Percentiles rank a stretch among this genome's conserved stretches.
Evolutionary conservation across 139 green algal genomes (phyloP).

Genomic region (Chlorella sorokiniana): DNA sequence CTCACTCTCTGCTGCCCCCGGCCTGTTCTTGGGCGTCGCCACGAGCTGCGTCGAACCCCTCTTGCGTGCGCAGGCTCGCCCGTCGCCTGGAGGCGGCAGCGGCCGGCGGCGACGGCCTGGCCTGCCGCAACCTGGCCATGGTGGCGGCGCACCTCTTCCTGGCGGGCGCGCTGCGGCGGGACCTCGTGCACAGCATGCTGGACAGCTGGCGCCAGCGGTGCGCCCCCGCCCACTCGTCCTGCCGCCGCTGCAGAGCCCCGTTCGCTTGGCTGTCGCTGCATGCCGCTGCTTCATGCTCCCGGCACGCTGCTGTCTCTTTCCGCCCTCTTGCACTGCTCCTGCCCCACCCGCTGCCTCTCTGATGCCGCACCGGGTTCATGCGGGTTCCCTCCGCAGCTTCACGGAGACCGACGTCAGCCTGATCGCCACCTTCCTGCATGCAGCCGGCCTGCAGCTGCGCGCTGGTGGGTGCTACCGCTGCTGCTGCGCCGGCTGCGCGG

Average conservation of each 20-base stretch:
- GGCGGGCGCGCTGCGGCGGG: conserved; percentile 54
- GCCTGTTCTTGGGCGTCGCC: not conserved
- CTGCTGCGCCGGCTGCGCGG: not conserved
- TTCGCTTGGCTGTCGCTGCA: not conserved
- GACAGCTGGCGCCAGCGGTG: conserved; percentile 27
- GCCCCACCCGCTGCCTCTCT: not conserved
- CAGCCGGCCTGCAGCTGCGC: conserved; percentile 69
- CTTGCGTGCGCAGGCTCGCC: conserved; percentile 14
- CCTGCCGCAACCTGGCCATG: conserved; percentile 63
- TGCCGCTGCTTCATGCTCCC: no score
- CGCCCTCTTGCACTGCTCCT: not conserved
- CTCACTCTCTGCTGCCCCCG: not conserved
- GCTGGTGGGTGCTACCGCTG: not conserved
- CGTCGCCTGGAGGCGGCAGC: conserved; percentile 32
- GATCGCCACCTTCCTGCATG: conserved; percentile 61
- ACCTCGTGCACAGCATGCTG: conserved; percentile 61
- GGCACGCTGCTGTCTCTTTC: no score
- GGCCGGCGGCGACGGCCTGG: conserved; percentile 39
- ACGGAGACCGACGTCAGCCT: conserved; percentile 67
- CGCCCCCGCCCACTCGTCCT: no score
- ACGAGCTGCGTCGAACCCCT: not conserved
- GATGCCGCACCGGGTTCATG: not conserved
- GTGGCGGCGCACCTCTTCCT: conserved; percentile 65
- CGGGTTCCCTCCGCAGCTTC: conserved; percentile 48
- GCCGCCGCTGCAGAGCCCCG: no score